Evolutionary conservation across 1,284 basidiomycete species (phyloP), one percentile per base, ranked within the genome.

Genomic region (Ustilago shanxiensis): DNA sequence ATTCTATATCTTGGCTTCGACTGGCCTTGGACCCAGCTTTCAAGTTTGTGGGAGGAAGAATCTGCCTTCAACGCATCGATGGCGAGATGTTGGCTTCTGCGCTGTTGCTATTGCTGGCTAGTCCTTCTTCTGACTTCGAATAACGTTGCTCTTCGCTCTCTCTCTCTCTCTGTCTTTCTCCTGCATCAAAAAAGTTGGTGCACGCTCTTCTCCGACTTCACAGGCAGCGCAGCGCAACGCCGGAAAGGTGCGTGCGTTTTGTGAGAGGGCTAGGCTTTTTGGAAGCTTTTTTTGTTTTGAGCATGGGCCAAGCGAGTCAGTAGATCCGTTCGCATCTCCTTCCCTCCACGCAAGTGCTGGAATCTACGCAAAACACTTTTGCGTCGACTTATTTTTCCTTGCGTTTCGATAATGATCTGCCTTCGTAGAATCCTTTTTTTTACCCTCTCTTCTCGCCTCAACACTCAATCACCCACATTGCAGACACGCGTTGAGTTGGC

Each of bases 401-500:
- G 22, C 22, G 47, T 37, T 72, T 66, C 69, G 60, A 66, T 72
- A 52, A 55, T 55, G 55, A 66, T 66, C 58, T 62, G 55, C 33
- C 20, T 44, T 44, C n/a, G n/a, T n/a, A n/a, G n/a, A n/a, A n/a
- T 57, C 14, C n/a, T 14, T 44, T 22, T 56, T 55, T 55, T 50
- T 54, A 16, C 54, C 26, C 41, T 4, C 14, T 54, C 41, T 31
- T 18, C 33, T 35, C 29, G 52, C 60, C 52, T 49, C 66, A 56
- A 66, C 58, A 60, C 45, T 55, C 37, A n/a, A 10, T 50, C 20
- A 24, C 14, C n/a, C 47, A 45, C 2, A 16, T 11, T 33, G 31
- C 37, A 41, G 37, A 44, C 11, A 20, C 41, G 41, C 41, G 41
- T 44, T 44, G 41, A n/a, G n/a, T 52, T 49, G 37, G 39, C 57